These are phyloP conservation scores for Colletotrichum tropicale DNA, from an alignment of 2,329 filamentous ascomycete genomes.

Conservation along the genomic window DNA sequence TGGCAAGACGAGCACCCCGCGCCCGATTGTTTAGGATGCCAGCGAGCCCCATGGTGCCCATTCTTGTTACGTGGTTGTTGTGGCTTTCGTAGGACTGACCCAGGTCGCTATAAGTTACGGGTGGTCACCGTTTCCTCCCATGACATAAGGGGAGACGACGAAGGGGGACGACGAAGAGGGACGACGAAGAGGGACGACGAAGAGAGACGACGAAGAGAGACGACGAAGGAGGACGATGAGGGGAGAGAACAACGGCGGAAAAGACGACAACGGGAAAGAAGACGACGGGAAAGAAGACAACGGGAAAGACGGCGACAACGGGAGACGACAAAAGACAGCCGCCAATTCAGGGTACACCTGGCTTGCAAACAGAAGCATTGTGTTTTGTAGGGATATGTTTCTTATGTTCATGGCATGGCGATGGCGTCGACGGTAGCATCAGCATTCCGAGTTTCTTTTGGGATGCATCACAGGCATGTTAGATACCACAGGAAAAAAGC, in stretches of 20 bases:
- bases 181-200: not conserved
- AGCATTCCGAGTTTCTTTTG: not conserved
- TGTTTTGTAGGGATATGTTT: not conserved
- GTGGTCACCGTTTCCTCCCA: not conserved
- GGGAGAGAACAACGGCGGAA: not conserved
- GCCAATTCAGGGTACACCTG: not conserved
- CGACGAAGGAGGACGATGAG: not conserved
- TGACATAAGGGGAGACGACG: not conserved
- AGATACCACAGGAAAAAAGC: not conserved
- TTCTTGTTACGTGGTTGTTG: not conserved
- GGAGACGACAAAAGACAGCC: not conserved
- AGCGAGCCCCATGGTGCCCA: not conserved
- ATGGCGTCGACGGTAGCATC: not conserved
- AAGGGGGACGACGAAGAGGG: rapidly evolving
- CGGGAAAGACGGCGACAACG: rapidly evolving
- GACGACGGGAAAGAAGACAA: no score
- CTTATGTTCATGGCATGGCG: not conserved
- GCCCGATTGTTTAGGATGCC: not conserved
- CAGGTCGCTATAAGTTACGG: not conserved
- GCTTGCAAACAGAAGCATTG: not conserved
- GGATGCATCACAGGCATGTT: not conserved
- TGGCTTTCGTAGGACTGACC: not conserved
- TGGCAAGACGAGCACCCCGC: not conserved
- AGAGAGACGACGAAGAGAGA: not conserved
- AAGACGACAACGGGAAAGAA: not conserved